phyloP scores from a whole-genome alignment of 805 yeast species.

The Suhomyces vadensis region DNA sequence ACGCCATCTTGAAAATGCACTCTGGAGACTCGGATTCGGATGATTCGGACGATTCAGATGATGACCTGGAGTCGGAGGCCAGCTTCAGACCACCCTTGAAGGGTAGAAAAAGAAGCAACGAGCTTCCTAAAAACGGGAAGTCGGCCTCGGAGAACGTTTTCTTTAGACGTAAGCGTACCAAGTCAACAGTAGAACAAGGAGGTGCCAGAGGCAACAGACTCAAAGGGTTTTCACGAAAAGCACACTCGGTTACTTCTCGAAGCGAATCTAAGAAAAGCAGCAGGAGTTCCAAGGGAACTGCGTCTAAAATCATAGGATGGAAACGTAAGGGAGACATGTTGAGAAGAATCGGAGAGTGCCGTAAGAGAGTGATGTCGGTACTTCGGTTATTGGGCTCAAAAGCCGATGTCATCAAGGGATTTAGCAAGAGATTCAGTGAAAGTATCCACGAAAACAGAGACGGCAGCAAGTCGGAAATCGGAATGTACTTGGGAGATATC shows the following conservation, averaged over 20 bases:
- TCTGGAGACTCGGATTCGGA: constrained; percentile 56
- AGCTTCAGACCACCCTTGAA: not conserved
- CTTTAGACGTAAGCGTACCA: constrained; percentile 36
- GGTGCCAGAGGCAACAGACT: constrained; percentile 5
- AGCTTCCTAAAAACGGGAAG: not conserved
- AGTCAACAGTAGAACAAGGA: constrained; percentile 36
- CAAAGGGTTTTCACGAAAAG: not conserved
- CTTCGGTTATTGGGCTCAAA: constrained; percentile 82
- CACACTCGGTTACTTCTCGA: constrained; percentile 5
- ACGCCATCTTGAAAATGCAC: constrained; percentile 85
- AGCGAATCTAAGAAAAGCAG: constrained; percentile 8
- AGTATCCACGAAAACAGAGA: constrained; percentile 24
- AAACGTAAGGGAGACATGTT: constrained; percentile 92
- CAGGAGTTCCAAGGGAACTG: constrained; percentile 25
- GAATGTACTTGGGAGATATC: constrained; percentile 93
- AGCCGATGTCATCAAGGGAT: constrained; percentile 97
- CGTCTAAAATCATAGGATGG: constrained; percentile 64
- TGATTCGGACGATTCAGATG: constrained; percentile 36
- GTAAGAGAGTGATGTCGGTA: constrained; percentile 91
- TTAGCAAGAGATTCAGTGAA: constrained; percentile 87
- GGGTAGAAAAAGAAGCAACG: constrained; percentile 10
- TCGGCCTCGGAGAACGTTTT: constrained; percentile 24
- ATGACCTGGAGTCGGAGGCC: constrained; percentile 25
- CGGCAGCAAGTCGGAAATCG: constrained; percentile 58
- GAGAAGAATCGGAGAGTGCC: constrained; percentile 90